Evolutionary conservation across 768 basidiomycete genomes (phyloP), one percentile per base, ranked within the genome.

Genomic region (Dacryopinax spathularia): DNA sequence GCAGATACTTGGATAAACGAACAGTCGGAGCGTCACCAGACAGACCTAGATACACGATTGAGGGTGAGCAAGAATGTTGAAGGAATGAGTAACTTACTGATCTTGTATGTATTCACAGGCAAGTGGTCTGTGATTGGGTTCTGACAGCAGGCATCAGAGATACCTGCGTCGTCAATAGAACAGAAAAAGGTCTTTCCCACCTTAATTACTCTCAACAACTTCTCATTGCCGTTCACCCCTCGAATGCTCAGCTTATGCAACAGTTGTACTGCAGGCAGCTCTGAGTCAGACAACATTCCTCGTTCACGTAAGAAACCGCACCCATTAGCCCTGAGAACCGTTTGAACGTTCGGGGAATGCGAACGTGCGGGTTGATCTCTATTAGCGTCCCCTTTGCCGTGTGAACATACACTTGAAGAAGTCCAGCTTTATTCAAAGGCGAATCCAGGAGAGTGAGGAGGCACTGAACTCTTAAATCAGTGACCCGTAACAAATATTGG

Each of bases 291-390:
- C 36, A 63, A 22, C 35, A 34, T 2, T 31, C 56, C 6, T 2
- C 25, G 22, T 44, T 18, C n/a, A 36, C 25, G 33, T 0, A 20
- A 33, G 18, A 31, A 18, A 18, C 39, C 63, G 36, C 71, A 95
- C 93, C 94, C 96, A 99, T 99, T 67, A 99, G 79, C 22, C 96
- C 96, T 64, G 91, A 92, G 76, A 99, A 99, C 10, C 96, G 85
- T 76, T 99, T 99, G 76, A 99, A 98, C 13, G 96, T 99, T 66
- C 96, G 82, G 12, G 96, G 96, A 70, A 99, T 99, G 63, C 96
- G 84, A 12, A 98, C 93, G 75, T 91, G 88, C 1, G 96, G 96
- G 74, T 99, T 98, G 68, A 98, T 92, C 76, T 99, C 95, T 72
- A 99, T 98, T 48, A 99, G 82, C 13, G 93, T 89, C 36, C 93